Conservation (phyloP, 495 filamentous ascomycete genomes). For the Trichoderma reesei region DNA sequence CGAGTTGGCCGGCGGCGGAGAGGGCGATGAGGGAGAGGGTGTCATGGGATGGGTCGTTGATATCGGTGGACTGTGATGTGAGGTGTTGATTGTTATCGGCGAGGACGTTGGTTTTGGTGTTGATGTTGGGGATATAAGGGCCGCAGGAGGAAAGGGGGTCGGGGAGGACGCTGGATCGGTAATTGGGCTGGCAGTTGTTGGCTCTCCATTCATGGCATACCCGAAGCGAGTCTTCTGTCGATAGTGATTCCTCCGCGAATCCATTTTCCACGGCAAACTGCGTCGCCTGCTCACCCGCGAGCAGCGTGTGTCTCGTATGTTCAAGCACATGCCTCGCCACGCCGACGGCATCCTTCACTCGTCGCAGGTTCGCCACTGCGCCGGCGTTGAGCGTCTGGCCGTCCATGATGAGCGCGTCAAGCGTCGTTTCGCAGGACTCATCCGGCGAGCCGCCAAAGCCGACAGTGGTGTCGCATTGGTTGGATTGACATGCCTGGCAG, state of each 20-base stretch:
- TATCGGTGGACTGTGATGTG: background rate
- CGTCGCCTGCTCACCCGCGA: slow-evolving; percentile 37
- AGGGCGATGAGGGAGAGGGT: slow-evolving; percentile 41
- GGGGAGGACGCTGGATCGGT: slow-evolving; percentile 29
- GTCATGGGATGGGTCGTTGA: slow-evolving; percentile 23
- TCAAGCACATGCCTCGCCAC: slow-evolving; percentile 37
- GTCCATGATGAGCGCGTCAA: slow-evolving; percentile 18
- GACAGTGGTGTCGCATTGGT: slow-evolving; percentile 38
- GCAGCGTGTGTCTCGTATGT: slow-evolving; percentile 35
- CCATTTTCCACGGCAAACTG: slow-evolving; percentile 36
- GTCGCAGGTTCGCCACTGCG: slow-evolving; percentile 35
- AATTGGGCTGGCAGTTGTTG: slow-evolving; percentile 30
- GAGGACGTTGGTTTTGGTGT: background rate
- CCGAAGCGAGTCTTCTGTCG: slow-evolving; percentile 24
- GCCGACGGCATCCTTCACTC: slow-evolving; percentile 31
- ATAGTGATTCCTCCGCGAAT: slow-evolving; percentile 29
- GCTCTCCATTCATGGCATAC: slow-evolving; percentile 30
- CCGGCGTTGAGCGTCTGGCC: slow-evolving; percentile 35
- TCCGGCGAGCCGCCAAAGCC: slow-evolving; percentile 39
- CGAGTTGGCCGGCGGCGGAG: slow-evolving; percentile 28
- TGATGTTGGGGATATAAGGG: slow-evolving; percentile 26
- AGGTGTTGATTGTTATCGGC: slow-evolving; percentile 9
- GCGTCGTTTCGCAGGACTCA: slow-evolving; percentile 24
- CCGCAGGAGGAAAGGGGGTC: slow-evolving; percentile 28
- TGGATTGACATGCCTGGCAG: slow-evolving; percentile 34